Percentiles rank a stretch among this genome's conserved stretches.
Evolutionary conservation across 331 rosid species (phyloP).

Genomic region (Phaseolus coccineus): DNA sequence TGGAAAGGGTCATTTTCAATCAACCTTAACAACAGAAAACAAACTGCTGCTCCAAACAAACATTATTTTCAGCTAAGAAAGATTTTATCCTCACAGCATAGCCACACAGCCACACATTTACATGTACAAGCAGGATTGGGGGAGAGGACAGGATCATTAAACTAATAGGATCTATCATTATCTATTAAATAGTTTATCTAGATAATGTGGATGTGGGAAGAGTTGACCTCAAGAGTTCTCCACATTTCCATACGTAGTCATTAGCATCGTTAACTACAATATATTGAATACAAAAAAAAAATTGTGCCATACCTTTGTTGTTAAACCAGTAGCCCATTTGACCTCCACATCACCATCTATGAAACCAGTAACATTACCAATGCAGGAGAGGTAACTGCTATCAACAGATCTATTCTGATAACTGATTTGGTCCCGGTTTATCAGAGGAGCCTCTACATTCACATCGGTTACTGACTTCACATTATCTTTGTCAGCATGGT

Average conservation of each 20-base stretch:
- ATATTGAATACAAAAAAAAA: conserved; percentile 34
- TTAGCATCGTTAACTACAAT: conserved; percentile 40
- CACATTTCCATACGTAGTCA: conserved; percentile 26
- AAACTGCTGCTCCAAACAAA: conserved; percentile 31
- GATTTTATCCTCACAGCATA: background rate
- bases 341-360: conserved; percentile 81
- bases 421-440: conserved; percentile 44
- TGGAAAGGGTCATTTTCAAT: conserved; percentile 5
- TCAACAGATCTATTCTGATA: conserved; percentile 50
- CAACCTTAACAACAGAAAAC: conserved; percentile 10
- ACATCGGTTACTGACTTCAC: conserved; percentile 44
- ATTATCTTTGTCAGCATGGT: conserved; percentile 51
- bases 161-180: conserved; percentile 9
- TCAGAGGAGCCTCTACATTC: conserved; percentile 50
- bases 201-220: conserved; percentile 11
- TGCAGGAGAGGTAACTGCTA: conserved; percentile 60
- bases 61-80: background rate
- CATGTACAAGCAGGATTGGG: conserved; percentile 1
- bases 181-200: conserved; percentile 14
- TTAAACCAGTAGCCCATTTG: conserved; percentile 87
- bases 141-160: background rate
- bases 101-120: conserved; percentile 2
- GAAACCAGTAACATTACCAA: conserved; percentile 79
- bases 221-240: conserved; percentile 5
- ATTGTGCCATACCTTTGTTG: conserved; percentile 67